Percentiles rank a stretch among this genome's conserved stretches.
Conservation (phyloP, 345 rosid species). For the Syzygium grande region DNA sequence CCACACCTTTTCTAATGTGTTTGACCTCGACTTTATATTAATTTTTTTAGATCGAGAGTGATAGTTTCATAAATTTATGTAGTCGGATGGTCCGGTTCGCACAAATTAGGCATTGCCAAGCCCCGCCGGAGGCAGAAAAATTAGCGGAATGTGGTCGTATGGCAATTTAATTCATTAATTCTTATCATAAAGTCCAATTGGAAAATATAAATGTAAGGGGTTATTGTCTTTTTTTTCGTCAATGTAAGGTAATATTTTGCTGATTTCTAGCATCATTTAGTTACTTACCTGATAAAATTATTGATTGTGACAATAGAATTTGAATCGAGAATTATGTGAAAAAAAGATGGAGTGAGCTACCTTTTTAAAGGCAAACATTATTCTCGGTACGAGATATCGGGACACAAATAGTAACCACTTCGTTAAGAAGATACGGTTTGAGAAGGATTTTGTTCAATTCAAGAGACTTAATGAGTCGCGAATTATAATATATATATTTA, state of each 20-base stretch:
- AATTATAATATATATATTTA: neutral
- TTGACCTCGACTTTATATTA: neutral
- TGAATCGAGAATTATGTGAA: neutral
- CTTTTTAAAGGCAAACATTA: neutral
- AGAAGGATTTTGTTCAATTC: neutral
- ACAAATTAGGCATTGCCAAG: neutral
- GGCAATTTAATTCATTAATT: neutral
- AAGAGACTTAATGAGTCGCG: accelerated
- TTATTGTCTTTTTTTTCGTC: neutral
- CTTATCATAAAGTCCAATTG: neutral
- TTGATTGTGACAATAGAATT: neutral
- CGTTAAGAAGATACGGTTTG: neutral
- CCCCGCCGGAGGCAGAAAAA: neutral
- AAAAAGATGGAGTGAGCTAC: no score
- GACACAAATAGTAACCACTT: neutral
- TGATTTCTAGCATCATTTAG: neutral
- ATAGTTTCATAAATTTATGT: neutral
- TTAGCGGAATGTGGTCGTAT: neutral
- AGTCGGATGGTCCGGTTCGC: neutral
- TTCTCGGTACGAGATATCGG: accelerated
- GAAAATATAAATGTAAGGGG: neutral
- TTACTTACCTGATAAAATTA: accelerated
- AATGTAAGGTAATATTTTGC: no score
- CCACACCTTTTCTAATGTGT: neutral
- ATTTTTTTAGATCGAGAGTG: neutral